Evolutionary conservation across 2,329 filamentous ascomycete genomes (phyloP).

Genomic region (Exserohilum rostratum): DNA sequence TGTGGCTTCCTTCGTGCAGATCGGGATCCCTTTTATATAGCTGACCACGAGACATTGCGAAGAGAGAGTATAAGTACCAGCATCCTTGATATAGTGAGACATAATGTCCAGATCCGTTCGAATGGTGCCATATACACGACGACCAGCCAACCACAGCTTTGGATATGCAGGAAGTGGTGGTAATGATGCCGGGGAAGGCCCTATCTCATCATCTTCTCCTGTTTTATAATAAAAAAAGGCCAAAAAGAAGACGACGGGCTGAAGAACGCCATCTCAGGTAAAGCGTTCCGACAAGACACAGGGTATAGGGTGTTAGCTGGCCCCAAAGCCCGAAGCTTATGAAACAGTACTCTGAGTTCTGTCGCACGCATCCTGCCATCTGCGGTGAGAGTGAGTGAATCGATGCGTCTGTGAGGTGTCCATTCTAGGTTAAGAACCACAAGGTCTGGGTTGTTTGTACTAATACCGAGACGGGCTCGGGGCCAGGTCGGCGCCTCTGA

Average conservation of each 20-base stretch:
- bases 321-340: constrained; percentile 3
- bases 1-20: neutral
- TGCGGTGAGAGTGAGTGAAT: constrained; percentile 20
- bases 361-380: constrained; percentile 23
- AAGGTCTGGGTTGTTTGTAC: constrained; percentile 1
- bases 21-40: neutral
- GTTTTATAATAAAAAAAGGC: neutral
- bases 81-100: neutral
- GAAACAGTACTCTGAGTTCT: constrained; percentile 22
- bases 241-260: neutral
- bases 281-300: neutral
- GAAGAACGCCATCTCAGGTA: neutral
- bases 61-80: neutral
- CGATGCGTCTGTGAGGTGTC: constrained; percentile 24
- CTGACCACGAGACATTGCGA: neutral
- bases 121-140: neutral
- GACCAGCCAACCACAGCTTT: neutral
- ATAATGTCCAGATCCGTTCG: neutral
- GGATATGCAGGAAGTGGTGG: neutral
- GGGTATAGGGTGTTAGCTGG: neutral
- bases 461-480: constrained; percentile 21
- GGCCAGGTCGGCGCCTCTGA: constrained; percentile 26
- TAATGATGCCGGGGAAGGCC: neutral
- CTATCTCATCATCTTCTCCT: neutral
- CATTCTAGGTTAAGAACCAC: constrained; percentile 28